Evolutionary conservation across 495 filamentous ascomycete species (phyloP), one percentile per base, ranked within the genome.

Genomic region (Saxispiralis lemnorum): DNA sequence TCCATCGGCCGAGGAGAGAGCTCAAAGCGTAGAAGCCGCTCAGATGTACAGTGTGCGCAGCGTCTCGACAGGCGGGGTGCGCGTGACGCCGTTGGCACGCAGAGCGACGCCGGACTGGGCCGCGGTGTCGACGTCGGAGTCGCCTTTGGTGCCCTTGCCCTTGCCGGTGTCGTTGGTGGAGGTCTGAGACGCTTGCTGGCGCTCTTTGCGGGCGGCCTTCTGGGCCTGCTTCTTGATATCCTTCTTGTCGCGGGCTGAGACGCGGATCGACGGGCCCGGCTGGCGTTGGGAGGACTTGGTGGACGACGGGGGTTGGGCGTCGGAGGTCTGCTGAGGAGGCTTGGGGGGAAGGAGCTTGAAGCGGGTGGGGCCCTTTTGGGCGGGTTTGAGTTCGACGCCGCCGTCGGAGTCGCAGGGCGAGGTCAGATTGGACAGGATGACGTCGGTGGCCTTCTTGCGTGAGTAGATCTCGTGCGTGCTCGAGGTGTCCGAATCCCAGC

Each of bases 131-230:
- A 9, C 32, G 14, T 20, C 15, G 35, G 32, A 31, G 28, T 48
- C 20, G 21, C 38, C 33, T n/a, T n/a, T n/a, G n/a, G 24, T 4
- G 24, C 9, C 24, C 5, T 9, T 5, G 24, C 24, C 9, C 5
- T 28, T 28, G 24, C 5, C 9, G 24, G 24, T 28, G 24, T 28
- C 24, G 24, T 28, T 9, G 24, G 24, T 28, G 24, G 5, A 4
- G 33, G 21, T 41, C 6, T 46, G 31, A 4, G 46, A 47, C n/a
- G 56, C 52, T 32, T 54, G 56, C 15, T 59, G 58, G 19, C 63
- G 58, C 50, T 65, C 57, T 49, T 63, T 70, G 19, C 59, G 55
- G 12, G 63, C 64, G 14, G 58, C 58, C 48, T 70, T 70, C 51
- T 66, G 65, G 1, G 59, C 61, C 13, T 48, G 41, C 47, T 70